These are phyloP conservation scores for Cucurbita ficifolia DNA, from an alignment of 306 rosid species.

Conservation along the genomic window DNA sequence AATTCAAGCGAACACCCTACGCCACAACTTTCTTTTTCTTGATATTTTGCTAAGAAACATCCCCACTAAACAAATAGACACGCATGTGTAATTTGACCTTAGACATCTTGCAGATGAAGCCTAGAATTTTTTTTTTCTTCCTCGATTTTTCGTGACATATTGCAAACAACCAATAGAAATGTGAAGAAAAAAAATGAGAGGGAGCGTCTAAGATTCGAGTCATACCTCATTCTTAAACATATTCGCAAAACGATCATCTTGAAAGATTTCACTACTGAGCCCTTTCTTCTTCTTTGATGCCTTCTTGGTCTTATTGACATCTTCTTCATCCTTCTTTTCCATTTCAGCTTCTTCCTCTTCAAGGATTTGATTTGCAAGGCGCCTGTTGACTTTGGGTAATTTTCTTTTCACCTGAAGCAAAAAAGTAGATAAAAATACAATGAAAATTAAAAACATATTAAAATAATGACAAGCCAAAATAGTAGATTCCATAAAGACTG, in stretches of 20 bases:
- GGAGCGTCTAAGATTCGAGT: not conserved
- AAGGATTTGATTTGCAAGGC: conserved; percentile 48
- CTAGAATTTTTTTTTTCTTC: not conserved
- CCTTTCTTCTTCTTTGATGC: conserved; percentile 65
- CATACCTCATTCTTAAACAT: conserved; percentile 54
- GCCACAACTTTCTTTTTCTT: not conserved
- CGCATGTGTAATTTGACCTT: not conserved
- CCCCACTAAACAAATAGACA: not conserved
- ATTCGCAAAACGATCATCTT: conserved; percentile 55
- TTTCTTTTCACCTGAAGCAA: conserved; percentile 55
- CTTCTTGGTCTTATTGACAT: conserved; percentile 37
- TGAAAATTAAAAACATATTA: not conserved
- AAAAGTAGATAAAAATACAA: not conserved
- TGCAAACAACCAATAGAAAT: not conserved
- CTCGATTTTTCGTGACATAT: not conserved
- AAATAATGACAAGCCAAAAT: not conserved
- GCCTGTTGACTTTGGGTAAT: conserved; percentile 67
- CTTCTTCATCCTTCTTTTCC: conserved; percentile 32
- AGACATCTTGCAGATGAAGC: not conserved
- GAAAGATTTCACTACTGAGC: conserved; percentile 33
- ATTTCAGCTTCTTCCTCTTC: conserved; percentile 43
- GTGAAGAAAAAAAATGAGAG: conserved; percentile 4
- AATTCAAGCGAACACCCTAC: not conserved
- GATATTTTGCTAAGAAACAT: not conserved
- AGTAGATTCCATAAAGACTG: not conserved